Percentiles rank a stretch among this genome's conserved stretches.
phyloP scores from a whole-genome alignment of 2,329 filamentous ascomycete species.

The Fusarium virguliforme region DNA sequence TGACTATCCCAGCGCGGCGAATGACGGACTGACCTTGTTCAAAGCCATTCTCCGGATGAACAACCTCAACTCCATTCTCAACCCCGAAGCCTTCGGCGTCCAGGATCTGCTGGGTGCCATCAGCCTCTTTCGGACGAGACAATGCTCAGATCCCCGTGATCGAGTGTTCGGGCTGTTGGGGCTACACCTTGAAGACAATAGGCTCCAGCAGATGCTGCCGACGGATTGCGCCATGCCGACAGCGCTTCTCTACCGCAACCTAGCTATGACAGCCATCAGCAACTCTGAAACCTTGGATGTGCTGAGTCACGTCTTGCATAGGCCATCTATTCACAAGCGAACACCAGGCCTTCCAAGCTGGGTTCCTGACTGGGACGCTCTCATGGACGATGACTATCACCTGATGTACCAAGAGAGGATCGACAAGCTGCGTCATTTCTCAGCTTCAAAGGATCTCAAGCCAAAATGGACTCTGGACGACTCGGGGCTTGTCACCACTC shows the following conservation, averaged over 20 bases:
- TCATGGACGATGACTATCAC: slow-evolving; percentile 21
- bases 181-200: not conserved
- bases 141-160: slow-evolving; percentile 23
- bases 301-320: slow-evolving; percentile 23
- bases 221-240: slow-evolving; percentile 15
- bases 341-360: slow-evolving; percentile 16
- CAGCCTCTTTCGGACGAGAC: slow-evolving; percentile 22
- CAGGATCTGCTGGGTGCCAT: slow-evolving; percentile 5
- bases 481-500: slow-evolving; percentile 1
- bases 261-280: slow-evolving; percentile 3
- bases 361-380: slow-evolving; percentile 28
- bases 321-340: slow-evolving; percentile 4
- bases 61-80: not conserved
- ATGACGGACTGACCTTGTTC: slow-evolving; percentile 20
- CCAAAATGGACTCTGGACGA: slow-evolving; percentile 2
- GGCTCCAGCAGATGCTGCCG: not conserved
- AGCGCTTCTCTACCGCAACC: not conserved
- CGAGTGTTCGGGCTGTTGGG: slow-evolving; percentile 22
- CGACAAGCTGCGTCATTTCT: slow-evolving; percentile 7
- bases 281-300: slow-evolving; percentile 8
- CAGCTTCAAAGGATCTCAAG: slow-evolving; percentile 1
- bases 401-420: slow-evolving; percentile 14
- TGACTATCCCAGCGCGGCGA: slow-evolving; percentile 1
- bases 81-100: not conserved
- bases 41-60: slow-evolving; percentile 24